phyloP scores from a whole-genome alignment of 2,329 filamentous ascomycete species.

The Coniochaeta pulveracea region DNA sequence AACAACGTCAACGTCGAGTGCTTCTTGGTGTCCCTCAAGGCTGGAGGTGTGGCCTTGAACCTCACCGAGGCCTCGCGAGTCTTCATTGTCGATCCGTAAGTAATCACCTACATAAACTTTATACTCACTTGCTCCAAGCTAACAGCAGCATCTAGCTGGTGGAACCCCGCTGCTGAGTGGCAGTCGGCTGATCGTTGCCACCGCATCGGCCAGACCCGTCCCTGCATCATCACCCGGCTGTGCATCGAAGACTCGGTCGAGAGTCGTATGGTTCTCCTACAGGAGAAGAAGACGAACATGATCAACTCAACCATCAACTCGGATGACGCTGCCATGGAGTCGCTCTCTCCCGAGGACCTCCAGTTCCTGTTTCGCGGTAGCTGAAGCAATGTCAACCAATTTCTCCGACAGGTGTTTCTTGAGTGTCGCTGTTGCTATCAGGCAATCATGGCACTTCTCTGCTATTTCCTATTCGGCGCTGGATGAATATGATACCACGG shows the following conservation, averaged over 20 bases:
- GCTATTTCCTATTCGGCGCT: too few species aligned
- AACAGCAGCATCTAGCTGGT: constrained; percentile 53
- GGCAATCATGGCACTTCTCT: too few species aligned
- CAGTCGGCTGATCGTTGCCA: constrained; percentile 91
- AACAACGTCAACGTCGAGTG: constrained; percentile 88
- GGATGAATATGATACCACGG: too few species aligned
- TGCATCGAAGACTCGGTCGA: constrained; percentile 97
- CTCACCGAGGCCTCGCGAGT: constrained; percentile 89
- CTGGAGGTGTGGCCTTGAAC: constrained; percentile 90
- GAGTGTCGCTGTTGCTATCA: too few species aligned
- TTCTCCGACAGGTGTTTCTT: too few species aligned
- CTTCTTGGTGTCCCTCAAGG: constrained; percentile 91
- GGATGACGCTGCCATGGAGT: constrained; percentile 84
- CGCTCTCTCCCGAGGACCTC: constrained; percentile 81
- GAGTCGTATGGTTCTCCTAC: constrained; percentile 85
- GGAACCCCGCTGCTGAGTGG: constrained; percentile 99
- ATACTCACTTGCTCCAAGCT: neutral
- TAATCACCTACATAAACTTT: constrained; percentile 15
- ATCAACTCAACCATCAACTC: constrained; percentile 95
- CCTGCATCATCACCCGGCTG: constrained; percentile 86
- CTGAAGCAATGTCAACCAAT: too few species aligned
- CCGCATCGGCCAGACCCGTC: constrained; percentile 88
- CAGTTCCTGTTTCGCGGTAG: constrained; percentile 85
- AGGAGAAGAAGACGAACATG: constrained; percentile 98
- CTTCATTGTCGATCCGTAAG: constrained; percentile 91